Percentiles rank a stretch among this genome's conserved stretches.
These are phyloP conservation scores for Ogataea haglerorum DNA, from an alignment of 805 yeast genomes.

Conservation along the genomic window DNA sequence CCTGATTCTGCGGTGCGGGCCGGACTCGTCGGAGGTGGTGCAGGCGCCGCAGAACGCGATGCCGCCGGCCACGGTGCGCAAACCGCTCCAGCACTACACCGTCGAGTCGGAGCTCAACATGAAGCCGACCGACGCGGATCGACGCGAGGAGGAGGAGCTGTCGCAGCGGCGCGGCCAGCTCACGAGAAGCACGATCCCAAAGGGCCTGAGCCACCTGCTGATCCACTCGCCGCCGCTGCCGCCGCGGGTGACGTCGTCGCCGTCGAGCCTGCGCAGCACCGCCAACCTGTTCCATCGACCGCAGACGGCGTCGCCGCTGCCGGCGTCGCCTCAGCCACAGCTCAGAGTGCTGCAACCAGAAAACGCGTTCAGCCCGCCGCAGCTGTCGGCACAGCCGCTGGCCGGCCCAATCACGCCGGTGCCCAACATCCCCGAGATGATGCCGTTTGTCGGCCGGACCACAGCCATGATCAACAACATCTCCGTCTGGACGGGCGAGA, in stretches of 20 bases:
- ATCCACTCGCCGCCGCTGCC: constrained; percentile 37
- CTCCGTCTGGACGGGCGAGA: constrained; percentile 56
- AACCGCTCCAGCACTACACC: constrained; percentile 37
- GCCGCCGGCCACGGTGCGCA: constrained; percentile 58
- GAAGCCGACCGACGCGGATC: constrained; percentile 35
- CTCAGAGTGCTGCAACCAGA: constrained; percentile 1
- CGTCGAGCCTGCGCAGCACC: constrained; percentile 12
- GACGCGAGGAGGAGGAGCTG: constrained; percentile 45
- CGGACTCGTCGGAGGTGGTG: constrained; percentile 56
- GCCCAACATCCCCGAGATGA: constrained; percentile 26
- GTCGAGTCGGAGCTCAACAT: constrained; percentile 30
- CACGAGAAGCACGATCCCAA: constrained; percentile 51
- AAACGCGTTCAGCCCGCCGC: constrained; percentile 2
- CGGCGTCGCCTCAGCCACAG: constrained; percentile 1
- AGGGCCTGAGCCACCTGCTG: constrained; percentile 48
- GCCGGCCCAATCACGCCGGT: neutral
- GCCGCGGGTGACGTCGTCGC: constrained; percentile 23
- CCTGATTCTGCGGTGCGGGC: constrained; percentile 59
- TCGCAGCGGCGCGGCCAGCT: constrained; percentile 47
- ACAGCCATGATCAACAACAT: constrained; percentile 60
- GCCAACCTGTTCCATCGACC: neutral
- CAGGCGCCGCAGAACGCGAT: constrained; percentile 41
- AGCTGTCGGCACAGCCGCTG: constrained; percentile 1
- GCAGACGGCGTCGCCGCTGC: neutral
- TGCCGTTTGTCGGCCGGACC: constrained; percentile 44